Base-by-base conservation (phyloP, 371 early-diverging fungal genomes). In the Mucor ambiguus region DNA sequence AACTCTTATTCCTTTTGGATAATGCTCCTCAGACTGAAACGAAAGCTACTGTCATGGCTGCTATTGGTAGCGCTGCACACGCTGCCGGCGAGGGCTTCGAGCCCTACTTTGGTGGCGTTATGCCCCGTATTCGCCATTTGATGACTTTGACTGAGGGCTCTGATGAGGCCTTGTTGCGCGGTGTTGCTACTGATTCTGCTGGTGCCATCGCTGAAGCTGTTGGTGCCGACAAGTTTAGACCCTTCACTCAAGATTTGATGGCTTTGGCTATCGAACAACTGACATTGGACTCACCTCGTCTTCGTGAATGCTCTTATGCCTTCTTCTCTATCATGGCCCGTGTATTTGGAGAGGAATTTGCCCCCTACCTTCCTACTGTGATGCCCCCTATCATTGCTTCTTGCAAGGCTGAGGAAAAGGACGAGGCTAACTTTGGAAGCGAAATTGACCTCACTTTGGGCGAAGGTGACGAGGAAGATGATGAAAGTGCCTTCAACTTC, bases 1-100 rank as follows among this genome's bases (percentile, higher is more conserved):
- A 89, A 67, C 81, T 95, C 32, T 72, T 92, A 22, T 77, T 80
- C 37, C 76, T 94, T 54, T 81, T 95, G 64, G 92, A 90, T 43
- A 77, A 84, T 43, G 87, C 85, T 1, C 66, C 86, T 12, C 80
- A 82, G 48, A 74, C 76, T 7, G 90, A 90, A 62, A 85, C 90
- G 28, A 89, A 89, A 68, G 88, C 88, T 16, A 86, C 90, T 16
- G 92, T 93, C 14, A 83, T 90, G 44, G 91, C 90, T 24, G 94
- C 95, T 29, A 90, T 96, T 46, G 96, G 96, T 14, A 92, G 92
- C 60, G 93, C 93, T 20, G 96, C 96, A 33, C 92, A 92, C 75
- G 89, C 95, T 33, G 87, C 95, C 29, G 90, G 90, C n/a, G 76
- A 80, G 60, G 79, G 71, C 0, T 94, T 94, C 73, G 71, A 80